Evolutionary conservation across 352 stramenopile species (phyloP), one percentile per base, ranked within the genome.

Genomic region (Phytophthora crassamura): DNA sequence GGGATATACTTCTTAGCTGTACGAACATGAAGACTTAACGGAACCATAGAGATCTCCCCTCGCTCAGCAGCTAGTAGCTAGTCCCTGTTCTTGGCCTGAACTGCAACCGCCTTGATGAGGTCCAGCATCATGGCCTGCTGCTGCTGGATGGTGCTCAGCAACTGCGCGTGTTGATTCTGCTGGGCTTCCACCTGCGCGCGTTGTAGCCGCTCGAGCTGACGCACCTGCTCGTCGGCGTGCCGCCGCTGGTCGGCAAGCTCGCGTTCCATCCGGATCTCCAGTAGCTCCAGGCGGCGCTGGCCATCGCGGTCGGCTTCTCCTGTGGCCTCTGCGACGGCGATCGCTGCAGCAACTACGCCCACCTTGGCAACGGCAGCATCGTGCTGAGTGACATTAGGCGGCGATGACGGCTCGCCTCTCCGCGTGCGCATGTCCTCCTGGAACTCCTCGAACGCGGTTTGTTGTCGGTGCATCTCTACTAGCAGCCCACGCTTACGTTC

Each of bases 101-200:
- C 55, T 47, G 61, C 55, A 49, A 71, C 55, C 0, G 66, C 63
- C 36, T 77, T 77, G 30, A 80, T 74, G 9, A 80, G 38, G 11
- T 80, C 68, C 12, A 80, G 46, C 56, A 80, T 77, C 68, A 69
- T 80, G 14, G 61, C 52, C 46, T 80, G 72, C 15, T 80, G 72
- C 20, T 77, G 72, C 46, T 80, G 50, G 35, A 80, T 75, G 25
- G 67, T 77, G 12, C 56, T 52, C 16, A 77, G 30, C 3, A 75
- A 35, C 42, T 77, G 72, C 14, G 70, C 60, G 32, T 77, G 61
- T 16, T 77, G 68, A 3, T 50, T 62, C 46, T 77, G 68, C 35
- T 80, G 72, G 2, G 33, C 20, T 52, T 75, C 51, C 1, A 77
- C 22, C 53, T 77, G 72, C 9, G 45, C 52, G 3, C 63, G 57